phyloP scores from a whole-genome alignment of 768 basidiomycete genomes.

The Phanerodontia chrysosporium region DNA sequence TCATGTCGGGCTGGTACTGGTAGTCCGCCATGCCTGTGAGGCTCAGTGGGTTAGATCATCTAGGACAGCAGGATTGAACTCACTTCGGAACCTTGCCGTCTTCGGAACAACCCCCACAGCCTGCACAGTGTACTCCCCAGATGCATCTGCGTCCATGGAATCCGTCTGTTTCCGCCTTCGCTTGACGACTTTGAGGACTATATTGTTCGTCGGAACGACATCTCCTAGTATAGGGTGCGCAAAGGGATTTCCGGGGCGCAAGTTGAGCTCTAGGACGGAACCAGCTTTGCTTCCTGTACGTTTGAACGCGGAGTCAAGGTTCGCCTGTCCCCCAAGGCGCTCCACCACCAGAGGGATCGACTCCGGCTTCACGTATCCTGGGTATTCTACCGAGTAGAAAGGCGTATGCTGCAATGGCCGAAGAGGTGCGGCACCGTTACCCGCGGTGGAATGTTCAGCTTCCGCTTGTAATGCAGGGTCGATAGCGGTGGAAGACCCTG shows the following conservation, averaged over 20 bases:
- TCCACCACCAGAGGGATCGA: conserved; percentile 62
- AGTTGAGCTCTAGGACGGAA: conserved; percentile 68
- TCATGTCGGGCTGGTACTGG: conserved; percentile 74
- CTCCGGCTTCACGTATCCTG: conserved; percentile 68
- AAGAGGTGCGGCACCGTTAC: conserved; percentile 30
- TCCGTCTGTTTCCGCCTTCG: conserved; percentile 48
- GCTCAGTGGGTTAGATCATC: background rate
- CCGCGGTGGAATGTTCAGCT: background rate
- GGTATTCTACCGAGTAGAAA: conserved; percentile 86
- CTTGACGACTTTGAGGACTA: conserved; percentile 83
- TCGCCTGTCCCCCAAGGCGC: conserved; percentile 64
- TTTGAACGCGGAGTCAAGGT: conserved; percentile 74
- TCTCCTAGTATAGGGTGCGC: conserved; percentile 84
- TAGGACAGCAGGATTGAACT: conserved; percentile 27
- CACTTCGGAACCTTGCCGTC: conserved; percentile 88
- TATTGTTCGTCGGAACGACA: conserved; percentile 68
- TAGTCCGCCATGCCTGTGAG: conserved; percentile 86
- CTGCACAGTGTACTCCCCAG: conserved; percentile 73
- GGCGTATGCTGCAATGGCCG: conserved; percentile 49
- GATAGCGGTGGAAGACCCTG: conserved; percentile 6
- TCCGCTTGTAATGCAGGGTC: background rate
- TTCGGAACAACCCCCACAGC: conserved; percentile 73
- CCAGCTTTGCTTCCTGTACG: conserved; percentile 59
- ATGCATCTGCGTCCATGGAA: conserved; percentile 17
- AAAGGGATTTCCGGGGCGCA: conserved; percentile 72